Evolutionary conservation across 2,329 filamentous ascomycete genomes (phyloP), one percentile per base, ranked within the genome.

Genomic region (Fusarium temperatum): DNA sequence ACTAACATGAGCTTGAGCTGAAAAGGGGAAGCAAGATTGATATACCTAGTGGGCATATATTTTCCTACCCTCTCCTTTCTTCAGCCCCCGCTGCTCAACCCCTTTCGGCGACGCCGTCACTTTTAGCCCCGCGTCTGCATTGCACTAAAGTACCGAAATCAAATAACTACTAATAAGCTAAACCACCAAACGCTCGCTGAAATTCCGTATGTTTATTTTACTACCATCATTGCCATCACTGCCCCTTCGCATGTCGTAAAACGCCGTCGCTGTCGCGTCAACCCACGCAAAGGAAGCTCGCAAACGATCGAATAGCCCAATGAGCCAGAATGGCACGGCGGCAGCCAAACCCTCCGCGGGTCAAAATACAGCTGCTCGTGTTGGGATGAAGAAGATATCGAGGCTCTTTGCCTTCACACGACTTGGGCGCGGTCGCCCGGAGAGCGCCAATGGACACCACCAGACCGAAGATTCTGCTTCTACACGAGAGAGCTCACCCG

Each of bases 301-400:
- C 26, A 42, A 45, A 55, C 39, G 42, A 42, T 59, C 60, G n/a
- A 24, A 60, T 47, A 72, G 57, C 60, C 73, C 73, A 44, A 78
- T 78, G 75, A 78, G 74, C 75, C 70, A 76, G 59, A 70, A 78
- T 78, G 76, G 69, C 69, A 58, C 76, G 68, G 76, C 75, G 73
- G 71, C 76, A 57, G 66, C 76, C 60, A 77, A 68, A 60, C 66
- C 75, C 41, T 58, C 74, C 32, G 64, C 60, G 63, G 70, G 71
- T 58, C 59, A 68, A 68, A 72, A 55, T 68, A 42, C 73, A 45
- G 60, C 63, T 58, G 72, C 74, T 57, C 71, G 72, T 39, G 60
- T 65, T 44, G 63, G 62, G 55, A 82, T 83, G 79, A 83, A 81
- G 75, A 83, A 82, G 72, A 78, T 83, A 59, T 81, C 81, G 54